These are phyloP conservation scores for Tulasnella sp. DNA, from an alignment of 768 basidiomycete species.

Conservation along the genomic window DNA sequence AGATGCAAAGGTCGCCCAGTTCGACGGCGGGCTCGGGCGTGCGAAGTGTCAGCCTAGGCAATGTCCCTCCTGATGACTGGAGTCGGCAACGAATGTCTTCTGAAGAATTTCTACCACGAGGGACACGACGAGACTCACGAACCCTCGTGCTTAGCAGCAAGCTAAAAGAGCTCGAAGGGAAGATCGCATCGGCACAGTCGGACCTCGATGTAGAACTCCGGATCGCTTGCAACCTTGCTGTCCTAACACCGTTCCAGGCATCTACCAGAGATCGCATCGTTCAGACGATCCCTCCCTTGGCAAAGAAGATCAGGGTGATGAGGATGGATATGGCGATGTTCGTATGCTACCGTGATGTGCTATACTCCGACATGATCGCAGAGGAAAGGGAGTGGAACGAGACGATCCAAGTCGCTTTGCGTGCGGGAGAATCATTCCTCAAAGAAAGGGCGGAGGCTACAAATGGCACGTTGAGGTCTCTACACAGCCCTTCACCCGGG, in stretches of 20 bases:
- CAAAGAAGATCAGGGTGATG: slow-evolving; percentile 51
- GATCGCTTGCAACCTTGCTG: slow-evolving; percentile 66
- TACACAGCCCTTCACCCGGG: neutral
- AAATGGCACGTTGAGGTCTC: neutral
- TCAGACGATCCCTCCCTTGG: slow-evolving; percentile 45
- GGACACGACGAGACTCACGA: slow-evolving; percentile 30
- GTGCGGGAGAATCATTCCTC: slow-evolving; percentile 57
- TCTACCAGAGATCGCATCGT: slow-evolving; percentile 69
- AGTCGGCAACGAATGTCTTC: neutral
- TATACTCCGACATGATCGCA: slow-evolving; percentile 60
- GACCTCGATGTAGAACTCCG: slow-evolving; percentile 60
- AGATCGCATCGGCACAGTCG: slow-evolving; percentile 40
- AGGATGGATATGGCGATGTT: slow-evolving; percentile 66
- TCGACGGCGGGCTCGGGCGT: neutral
- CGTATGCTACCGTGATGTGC: slow-evolving; percentile 62
- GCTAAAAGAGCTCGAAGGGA: slow-evolving; percentile 51
- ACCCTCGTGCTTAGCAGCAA: slow-evolving; percentile 47
- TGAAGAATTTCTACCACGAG: neutral
- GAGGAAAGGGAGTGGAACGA: slow-evolving; percentile 56
- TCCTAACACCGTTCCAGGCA: slow-evolving; percentile 79
- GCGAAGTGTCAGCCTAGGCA: slow-evolving; percentile 11
- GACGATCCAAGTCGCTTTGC: slow-evolving; percentile 59
- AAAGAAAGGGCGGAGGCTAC: slow-evolving; percentile 30
- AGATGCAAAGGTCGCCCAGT: neutral
- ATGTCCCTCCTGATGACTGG: neutral